Percentiles rank a stretch among this genome's conserved stretches.
These are phyloP conservation scores for Nymphaea colorata DNA, from an alignment of 164 flowering plant genomes.

Conservation along the genomic window DNA sequence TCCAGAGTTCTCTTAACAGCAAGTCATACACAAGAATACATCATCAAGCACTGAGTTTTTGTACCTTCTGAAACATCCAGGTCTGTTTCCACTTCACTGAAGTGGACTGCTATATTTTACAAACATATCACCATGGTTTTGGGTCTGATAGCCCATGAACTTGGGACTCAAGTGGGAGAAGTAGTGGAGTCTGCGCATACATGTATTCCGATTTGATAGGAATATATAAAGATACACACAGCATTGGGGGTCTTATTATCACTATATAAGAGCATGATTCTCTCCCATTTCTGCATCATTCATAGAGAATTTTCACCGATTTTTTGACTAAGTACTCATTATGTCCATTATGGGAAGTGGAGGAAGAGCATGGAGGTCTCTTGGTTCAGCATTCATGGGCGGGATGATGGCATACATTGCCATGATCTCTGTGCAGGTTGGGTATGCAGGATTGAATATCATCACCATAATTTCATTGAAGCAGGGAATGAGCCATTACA, in stretches of 20 bases:
- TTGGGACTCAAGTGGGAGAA: too few species aligned
- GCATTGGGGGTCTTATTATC: neutral
- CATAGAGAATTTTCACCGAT: conserved; percentile 1
- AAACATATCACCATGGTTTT: neutral
- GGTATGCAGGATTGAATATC: conserved; percentile 10
- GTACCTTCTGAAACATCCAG: neutral
- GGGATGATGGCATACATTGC: conserved; percentile 5
- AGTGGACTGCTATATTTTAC: neutral
- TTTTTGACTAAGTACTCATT: too few species aligned
- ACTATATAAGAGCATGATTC: neutral
- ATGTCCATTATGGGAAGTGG: neutral
- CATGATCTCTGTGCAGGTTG: conserved; percentile 8
- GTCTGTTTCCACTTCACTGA: neutral
- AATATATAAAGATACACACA: too few species aligned
- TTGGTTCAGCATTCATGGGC: neutral
- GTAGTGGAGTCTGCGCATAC: too few species aligned
- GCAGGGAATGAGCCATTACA: conserved; percentile 6
- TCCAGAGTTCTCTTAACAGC: too few species aligned
- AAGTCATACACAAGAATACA: neutral
- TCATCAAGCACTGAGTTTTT: neutral
- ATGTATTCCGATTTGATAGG: too few species aligned
- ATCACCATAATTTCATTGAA: conserved; percentile 4
- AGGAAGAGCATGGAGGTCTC: neutral
- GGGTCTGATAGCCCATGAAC: neutral
- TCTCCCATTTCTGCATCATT: neutral